Evolutionary conservation across 495 filamentous ascomycete species (phyloP).

Genomic region (Parmelia sp.): DNA sequence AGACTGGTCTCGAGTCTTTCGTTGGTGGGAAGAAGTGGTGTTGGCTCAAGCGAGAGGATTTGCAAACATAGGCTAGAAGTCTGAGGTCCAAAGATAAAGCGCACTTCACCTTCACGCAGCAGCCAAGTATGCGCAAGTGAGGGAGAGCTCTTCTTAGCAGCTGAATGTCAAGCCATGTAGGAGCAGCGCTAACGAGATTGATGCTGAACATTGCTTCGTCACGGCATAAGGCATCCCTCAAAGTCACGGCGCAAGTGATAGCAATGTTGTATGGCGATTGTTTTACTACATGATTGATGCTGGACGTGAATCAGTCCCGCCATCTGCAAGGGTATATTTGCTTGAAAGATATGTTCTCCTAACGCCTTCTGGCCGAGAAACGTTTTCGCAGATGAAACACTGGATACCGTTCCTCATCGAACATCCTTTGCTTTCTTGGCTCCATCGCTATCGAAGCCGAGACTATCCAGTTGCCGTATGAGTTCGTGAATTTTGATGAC

Average conservation of each 20-base stretch:
- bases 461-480: conserved; percentile 73
- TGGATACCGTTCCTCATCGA: not conserved
- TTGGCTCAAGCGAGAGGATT: conserved; percentile 6
- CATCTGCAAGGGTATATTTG: conserved; percentile 10
- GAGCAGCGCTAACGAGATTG: not conserved
- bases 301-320: not conserved
- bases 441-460: conserved; percentile 74
- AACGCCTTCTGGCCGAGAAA: not conserved
- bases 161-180: not conserved
- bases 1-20: conserved; percentile 34
- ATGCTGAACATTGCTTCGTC: not conserved
- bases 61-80: not conserved
- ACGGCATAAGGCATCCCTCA: not conserved
- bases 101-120: too few species aligned
- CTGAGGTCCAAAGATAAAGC: too few species aligned
- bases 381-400: not conserved
- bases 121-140: not conserved
- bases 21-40: conserved; percentile 17
- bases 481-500: conserved; percentile 95
- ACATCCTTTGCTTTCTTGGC: conserved; percentile 33
- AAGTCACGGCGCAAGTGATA: not conserved
- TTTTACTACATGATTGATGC: not conserved
- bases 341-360: not conserved
- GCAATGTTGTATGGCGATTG: not conserved
- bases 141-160: not conserved